phyloP scores from a whole-genome alignment of 163 green algal genomes.

The Prototheca wickerhamii region DNA sequence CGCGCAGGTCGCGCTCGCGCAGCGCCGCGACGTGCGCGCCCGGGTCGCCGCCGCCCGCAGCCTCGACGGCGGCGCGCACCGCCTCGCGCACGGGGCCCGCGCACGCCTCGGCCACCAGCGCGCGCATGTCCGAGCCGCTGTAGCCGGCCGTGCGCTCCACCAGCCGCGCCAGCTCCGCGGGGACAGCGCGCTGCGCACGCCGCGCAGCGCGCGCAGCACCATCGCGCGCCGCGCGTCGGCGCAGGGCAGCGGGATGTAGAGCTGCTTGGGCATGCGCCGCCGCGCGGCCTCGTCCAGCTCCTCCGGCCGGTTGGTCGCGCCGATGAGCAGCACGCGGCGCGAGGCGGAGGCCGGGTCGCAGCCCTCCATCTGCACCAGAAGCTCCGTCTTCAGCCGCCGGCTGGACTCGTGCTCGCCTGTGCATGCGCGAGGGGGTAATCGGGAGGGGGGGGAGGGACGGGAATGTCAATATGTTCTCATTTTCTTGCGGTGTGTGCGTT shows the following conservation, averaged over 20 bases:
- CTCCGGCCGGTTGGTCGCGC: slow-evolving; percentile 95
- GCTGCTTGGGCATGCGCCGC: slow-evolving; percentile 93
- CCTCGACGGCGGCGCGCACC: slow-evolving; percentile 8
- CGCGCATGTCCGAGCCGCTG: slow-evolving; percentile 88
- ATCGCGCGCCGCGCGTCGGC: slow-evolving; percentile 24
- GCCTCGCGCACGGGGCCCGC: slow-evolving; percentile 65
- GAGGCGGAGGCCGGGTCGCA: slow-evolving; percentile 30
- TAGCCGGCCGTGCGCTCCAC: slow-evolving; percentile 74
- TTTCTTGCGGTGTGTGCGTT: neutral
- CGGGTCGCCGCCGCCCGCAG: slow-evolving; percentile 8
- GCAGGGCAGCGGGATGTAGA: slow-evolving; percentile 95
- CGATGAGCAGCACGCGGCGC: slow-evolving; percentile 75
- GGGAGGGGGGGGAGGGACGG: neutral
- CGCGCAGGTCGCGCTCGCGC: slow-evolving; percentile 56
- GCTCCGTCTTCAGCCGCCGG: slow-evolving; percentile 92
- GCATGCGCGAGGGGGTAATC: neutral
- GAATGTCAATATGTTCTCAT: neutral
- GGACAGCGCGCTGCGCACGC: slow-evolving; percentile 30
- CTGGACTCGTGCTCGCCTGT: slow-evolving; percentile 86
- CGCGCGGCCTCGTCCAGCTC: slow-evolving; percentile 96
- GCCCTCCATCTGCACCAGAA: slow-evolving; percentile 86
- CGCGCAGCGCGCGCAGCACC: slow-evolving; percentile 22
- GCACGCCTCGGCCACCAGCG: slow-evolving; percentile 79
- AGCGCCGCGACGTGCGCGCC: slow-evolving; percentile 42
- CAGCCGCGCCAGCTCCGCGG: slow-evolving; percentile 56